Evolutionary conservation across 805 yeast species (phyloP), one percentile per base, ranked within the genome.

Genomic region (Candida ulmi): DNA sequence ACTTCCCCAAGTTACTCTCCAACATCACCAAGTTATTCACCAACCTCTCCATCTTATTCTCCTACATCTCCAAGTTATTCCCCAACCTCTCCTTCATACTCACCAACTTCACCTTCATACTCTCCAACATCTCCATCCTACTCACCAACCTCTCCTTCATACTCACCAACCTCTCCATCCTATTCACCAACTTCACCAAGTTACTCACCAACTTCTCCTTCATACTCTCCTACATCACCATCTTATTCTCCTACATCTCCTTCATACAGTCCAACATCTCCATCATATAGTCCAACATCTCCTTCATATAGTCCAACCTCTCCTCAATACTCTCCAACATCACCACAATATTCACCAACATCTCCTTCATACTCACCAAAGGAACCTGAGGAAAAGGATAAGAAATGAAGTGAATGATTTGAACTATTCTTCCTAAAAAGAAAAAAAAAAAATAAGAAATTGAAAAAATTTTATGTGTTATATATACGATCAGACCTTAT

Each of bases 31-130:
- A 57, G 71, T 9, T 88, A 87, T 58, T 71, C 81, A 3, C 95
- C 95, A 37, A 84, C 93, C 0, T 76, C 84, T 1, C 84, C 84
- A 47, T 53, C 63, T 5, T 83, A 82, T 55, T 68, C 78, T 0
- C 91, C 93, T 45, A 86, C 95, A 0, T 81, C 91, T 0, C 97
- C 96, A 44, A 50, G 65, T 1, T 87, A 87, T 61, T 72, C 82
- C 1, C 95, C 95, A 35, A 84, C 88, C 0, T 75, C 83, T 3
- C 88, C 88, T 55, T 48, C 66, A 1, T 86, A 86, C 55, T 72
- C 83, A 1, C 95, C 95, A 47, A 86, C 95, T 0, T 81, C 93
- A 0, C 97, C 97, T 47, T 54, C 65, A 8, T 83, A 82, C 54
- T 68, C 77, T 0, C 93, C 93, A 39, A 82, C 90, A 0, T 78